phyloP scores from a whole-genome alignment of 108 stramenopile species.

The Schizochytrium sp. region DNA sequence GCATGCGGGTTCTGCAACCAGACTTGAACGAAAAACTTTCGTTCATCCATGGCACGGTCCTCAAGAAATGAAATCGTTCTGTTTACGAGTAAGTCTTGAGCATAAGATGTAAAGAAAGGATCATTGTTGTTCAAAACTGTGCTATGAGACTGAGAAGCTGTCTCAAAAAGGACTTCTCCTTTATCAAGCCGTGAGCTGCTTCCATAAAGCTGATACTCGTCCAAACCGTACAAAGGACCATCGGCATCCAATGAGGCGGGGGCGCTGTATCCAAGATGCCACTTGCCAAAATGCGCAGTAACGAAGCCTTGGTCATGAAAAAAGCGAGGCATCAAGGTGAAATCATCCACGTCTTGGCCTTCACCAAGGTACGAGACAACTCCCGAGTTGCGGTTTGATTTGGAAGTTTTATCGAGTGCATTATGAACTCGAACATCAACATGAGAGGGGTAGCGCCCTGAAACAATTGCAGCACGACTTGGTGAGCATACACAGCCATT shows the following conservation, averaged over 20 bases:
- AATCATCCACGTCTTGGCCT: not conserved
- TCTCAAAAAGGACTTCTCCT: not conserved
- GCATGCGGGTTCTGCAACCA: conserved; percentile 60
- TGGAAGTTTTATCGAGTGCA: conserved; percentile 19
- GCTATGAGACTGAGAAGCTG: conserved; percentile 36
- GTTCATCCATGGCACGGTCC: not conserved
- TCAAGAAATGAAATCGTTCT: not conserved
- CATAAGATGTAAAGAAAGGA: conserved; percentile 13
- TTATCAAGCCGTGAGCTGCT: not conserved
- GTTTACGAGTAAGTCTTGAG: conserved; percentile 9
- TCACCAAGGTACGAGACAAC: conserved; percentile 26
- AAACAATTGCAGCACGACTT: conserved; percentile 32
- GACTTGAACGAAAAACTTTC: not conserved
- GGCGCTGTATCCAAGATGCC: conserved; percentile 43
- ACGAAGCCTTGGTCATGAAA: conserved; percentile 57
- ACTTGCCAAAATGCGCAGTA: conserved; percentile 57
- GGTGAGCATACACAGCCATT: conserved; percentile 13
- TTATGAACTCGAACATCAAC: conserved; percentile 17
- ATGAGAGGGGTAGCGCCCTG: conserved; percentile 42
- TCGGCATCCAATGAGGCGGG: not conserved
- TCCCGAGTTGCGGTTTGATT: not conserved
- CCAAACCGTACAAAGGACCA: conserved; percentile 45
- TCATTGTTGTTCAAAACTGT: conserved; percentile 13
- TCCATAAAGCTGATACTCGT: conserved; percentile 55
- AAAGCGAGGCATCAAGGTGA: conserved; percentile 24